Evolutionary conservation across 306 rosid species (phyloP), one percentile per base, ranked within the genome.

Genomic region (Lathyrus tuberosus): DNA sequence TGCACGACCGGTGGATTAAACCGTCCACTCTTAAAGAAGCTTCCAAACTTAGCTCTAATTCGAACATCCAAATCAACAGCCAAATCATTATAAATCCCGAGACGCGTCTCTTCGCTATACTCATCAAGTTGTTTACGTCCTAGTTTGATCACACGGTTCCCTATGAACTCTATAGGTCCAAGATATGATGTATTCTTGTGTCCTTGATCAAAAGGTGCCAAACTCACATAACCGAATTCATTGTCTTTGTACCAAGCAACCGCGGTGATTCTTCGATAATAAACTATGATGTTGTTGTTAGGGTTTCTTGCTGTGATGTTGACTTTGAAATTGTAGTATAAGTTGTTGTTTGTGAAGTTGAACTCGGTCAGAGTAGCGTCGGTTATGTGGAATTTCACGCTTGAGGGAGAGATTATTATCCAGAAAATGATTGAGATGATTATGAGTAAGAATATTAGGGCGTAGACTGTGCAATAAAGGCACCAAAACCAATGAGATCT

Each of bases 151-250:
- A 30, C 61, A 47, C 68, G 53, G 0, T 68, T 33, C 5, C 85
- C 85, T 54, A 54, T 10, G 31, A 81, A 81, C 9, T 11, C 54
- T 5, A 47, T 65, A 9, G 65, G 28, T 1, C 52, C 72, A 15
- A 81, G 69, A 24, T 51, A 63, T 6, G 63, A 67, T 0, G 82
- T 82, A 9, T 78, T 82, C 74, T 73, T 77, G 28, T 78, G 74
- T 1, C 82, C 86, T 78, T 77, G 86, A 4, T 65, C 75, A 73
- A 82, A 82, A 62, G 82, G 83, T 11, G 75, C 2, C 24, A 82
- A 53, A 11, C 8, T 58, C 12, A 65, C 62, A 1, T 4, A 1
- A 22, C 8, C 48, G 40, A 79, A 75, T 0, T 7, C 42, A n/a
- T 53, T 79, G 0, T 79, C 68, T 57, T 72, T 78, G 81, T 76